Evolutionary conservation across 2,329 filamentous ascomycete species (phyloP).

Genomic region (Hymenoscyphus scutula): DNA sequence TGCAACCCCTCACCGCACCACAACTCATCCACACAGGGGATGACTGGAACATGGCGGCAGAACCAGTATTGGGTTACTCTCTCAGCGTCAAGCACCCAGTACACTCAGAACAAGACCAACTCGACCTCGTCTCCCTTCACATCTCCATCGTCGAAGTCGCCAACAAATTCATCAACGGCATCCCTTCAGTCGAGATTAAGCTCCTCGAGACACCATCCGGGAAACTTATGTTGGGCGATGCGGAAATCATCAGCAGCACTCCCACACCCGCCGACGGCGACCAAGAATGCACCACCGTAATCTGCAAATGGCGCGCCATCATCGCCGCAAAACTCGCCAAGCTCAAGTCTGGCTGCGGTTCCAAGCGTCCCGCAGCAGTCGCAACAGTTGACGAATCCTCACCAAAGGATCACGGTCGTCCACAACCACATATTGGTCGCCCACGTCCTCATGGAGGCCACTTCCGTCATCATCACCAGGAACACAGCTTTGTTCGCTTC

Average conservation of each 20-base stretch:
- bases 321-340: slow-evolving; percentile 46
- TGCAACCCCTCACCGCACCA: slow-evolving; percentile 46
- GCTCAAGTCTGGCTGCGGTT: slow-evolving; percentile 38
- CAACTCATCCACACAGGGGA: slow-evolving; percentile 42
- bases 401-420: slow-evolving; percentile 25
- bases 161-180: slow-evolving; percentile 50
- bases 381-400: slow-evolving; percentile 16
- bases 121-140: slow-evolving; percentile 53
- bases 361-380: slow-evolving; percentile 28
- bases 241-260: slow-evolving; percentile 38
- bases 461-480: slow-evolving; percentile 37
- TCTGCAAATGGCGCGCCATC: slow-evolving; percentile 56
- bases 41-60: slow-evolving; percentile 30
- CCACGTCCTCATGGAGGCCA: slow-evolving; percentile 28
- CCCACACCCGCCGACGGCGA: slow-evolving; percentile 34
- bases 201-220: slow-evolving; percentile 58
- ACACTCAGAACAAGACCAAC: slow-evolving; percentile 49
- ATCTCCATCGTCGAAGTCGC: slow-evolving; percentile 61
- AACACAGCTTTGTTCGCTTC: slow-evolving; percentile 46
- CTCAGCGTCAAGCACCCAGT: slow-evolving; percentile 37
- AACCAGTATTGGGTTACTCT: slow-evolving; percentile 30
- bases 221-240: slow-evolving; percentile 53
- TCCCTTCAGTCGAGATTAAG: slow-evolving; percentile 57
- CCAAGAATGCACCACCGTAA: slow-evolving; percentile 43
- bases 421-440: slow-evolving; percentile 24